These are phyloP conservation scores for Copromyces sp. DNA, from an alignment of 495 filamentous ascomycete genomes.

Conservation along the genomic window DNA sequence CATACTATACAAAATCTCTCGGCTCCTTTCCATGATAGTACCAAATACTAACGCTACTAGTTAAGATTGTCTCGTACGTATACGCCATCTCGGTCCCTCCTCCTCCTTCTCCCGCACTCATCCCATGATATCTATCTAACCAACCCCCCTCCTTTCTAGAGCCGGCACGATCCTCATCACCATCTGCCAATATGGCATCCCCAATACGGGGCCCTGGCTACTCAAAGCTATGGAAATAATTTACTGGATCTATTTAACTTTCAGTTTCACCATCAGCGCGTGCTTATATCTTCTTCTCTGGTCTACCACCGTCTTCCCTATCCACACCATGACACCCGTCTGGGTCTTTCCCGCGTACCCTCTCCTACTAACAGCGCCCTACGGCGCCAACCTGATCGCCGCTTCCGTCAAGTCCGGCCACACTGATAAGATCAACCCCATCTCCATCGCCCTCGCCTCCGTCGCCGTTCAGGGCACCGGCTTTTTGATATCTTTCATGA, in stretches of 20 bases:
- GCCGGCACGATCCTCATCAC: constrained; percentile 73
- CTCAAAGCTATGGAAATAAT: constrained; percentile 48
- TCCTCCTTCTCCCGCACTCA: constrained; percentile 2
- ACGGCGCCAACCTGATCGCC: constrained; percentile 55
- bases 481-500: constrained; percentile 76
- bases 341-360: constrained; percentile 92
- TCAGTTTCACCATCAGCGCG: constrained; percentile 54
- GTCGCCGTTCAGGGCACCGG: constrained; percentile 72
- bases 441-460: constrained; percentile 61
- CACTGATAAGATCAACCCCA: constrained; percentile 33
- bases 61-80: constrained; percentile 35
- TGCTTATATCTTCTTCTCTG: constrained; percentile 66
- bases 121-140: background rate
- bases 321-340: constrained; percentile 79
- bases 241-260: constrained; percentile 63
- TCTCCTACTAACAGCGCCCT: constrained; percentile 67
- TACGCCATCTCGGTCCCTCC: background rate
- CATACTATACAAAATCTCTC: background rate
- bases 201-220: constrained; percentile 58
- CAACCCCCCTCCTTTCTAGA: constrained; percentile 13
- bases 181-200: constrained; percentile 66
- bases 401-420: constrained; percentile 24
- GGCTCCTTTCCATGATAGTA: background rate
- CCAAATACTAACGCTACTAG: background rate
- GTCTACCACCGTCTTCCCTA: constrained; percentile 57